phyloP scores from a whole-genome alignment of 1,284 basidiomycete species.

The Retiboletus flavoniger region DNA sequence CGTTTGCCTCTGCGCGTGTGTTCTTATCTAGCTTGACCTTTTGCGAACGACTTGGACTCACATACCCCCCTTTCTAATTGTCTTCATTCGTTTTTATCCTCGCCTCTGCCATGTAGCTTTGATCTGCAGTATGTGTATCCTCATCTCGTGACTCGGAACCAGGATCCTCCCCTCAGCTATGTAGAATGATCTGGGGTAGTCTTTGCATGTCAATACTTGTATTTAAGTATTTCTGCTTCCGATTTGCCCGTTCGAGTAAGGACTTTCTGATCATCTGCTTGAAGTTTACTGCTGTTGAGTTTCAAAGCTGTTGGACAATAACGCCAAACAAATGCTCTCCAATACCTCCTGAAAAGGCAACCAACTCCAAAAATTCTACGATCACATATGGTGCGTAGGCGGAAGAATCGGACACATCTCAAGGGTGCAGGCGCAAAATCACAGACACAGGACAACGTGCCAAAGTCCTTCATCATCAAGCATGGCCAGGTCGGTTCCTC shows the following conservation, averaged over 20 bases:
- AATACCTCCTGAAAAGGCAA: constrained; percentile 25
- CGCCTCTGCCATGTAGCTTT: constrained; percentile 29
- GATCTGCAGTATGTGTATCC: constrained; percentile 32
- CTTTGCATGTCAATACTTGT: constrained; percentile 7
- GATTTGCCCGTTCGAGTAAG: background rate
- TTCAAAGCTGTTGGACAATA: constrained; percentile 19
- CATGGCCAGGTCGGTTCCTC: constrained; percentile 90
- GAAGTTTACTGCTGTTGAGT: constrained; percentile 1
- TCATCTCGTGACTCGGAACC: constrained; percentile 7
- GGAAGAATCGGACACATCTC: constrained; percentile 86
- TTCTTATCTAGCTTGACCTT: constrained; percentile 3
- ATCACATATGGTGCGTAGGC: constrained; percentile 65
- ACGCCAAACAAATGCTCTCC: constrained; percentile 20
- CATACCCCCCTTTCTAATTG: constrained; percentile 8
- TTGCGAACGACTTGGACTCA: constrained; percentile 2
- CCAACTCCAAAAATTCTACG: constrained; percentile 7
- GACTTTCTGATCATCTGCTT: background rate
- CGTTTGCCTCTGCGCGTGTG: constrained; percentile 8
- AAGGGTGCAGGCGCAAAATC: constrained; percentile 51
- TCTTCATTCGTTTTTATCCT: constrained; percentile 4
- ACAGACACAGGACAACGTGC: constrained; percentile 42
- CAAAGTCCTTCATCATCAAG: constrained; percentile 89
- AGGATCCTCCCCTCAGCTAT: constrained; percentile 7
- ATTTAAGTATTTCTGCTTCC: background rate
- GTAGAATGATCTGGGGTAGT: constrained; percentile 14